phyloP scores from a whole-genome alignment of 139 green algal species.

The Chlorella sp. region DNA sequence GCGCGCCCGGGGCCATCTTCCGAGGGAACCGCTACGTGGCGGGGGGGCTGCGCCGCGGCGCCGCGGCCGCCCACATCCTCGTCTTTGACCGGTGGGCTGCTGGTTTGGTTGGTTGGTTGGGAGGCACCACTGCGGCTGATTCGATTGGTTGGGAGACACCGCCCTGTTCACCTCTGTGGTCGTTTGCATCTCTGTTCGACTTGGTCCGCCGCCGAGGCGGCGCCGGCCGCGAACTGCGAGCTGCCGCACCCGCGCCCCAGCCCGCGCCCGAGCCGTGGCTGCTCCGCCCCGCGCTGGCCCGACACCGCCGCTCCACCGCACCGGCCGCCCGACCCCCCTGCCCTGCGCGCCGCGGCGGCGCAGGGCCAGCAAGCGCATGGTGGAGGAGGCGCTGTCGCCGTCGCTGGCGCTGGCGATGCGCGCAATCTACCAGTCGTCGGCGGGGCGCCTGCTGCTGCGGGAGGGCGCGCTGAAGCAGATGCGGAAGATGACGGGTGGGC shows the following conservation, averaged over 20 bases:
- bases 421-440: conserved; percentile 47
- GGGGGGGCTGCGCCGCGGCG: conserved; percentile 36
- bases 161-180: too few relatives aligned
- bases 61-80: conserved; percentile 42
- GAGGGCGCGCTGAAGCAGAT: conserved; percentile 22
- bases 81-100: conserved; percentile 37
- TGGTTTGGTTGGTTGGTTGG: too few relatives aligned
- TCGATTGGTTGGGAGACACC: too few relatives aligned
- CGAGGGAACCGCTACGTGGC: conserved; percentile 25
- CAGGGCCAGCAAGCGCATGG: conserved; percentile 35
- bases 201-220: too few relatives aligned
- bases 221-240: too few relatives aligned
- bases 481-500: conserved; percentile 25
- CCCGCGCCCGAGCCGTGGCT: too few relatives aligned
- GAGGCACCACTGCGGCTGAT: too few relatives aligned
- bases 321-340: too few relatives aligned
- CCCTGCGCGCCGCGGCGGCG: too few relatives aligned
- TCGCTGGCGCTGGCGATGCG: conserved; percentile 49
- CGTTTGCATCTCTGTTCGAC: background rate
- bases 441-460: conserved; percentile 35
- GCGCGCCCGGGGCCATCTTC: background rate
- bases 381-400: conserved; percentile 45
- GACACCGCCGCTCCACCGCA: too few relatives aligned
- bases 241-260: too few relatives aligned
- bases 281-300: too few relatives aligned